phyloP scores from a whole-genome alignment of 2,329 filamentous ascomycete species.

The Paecilomyces dactylethromorphus region DNA sequence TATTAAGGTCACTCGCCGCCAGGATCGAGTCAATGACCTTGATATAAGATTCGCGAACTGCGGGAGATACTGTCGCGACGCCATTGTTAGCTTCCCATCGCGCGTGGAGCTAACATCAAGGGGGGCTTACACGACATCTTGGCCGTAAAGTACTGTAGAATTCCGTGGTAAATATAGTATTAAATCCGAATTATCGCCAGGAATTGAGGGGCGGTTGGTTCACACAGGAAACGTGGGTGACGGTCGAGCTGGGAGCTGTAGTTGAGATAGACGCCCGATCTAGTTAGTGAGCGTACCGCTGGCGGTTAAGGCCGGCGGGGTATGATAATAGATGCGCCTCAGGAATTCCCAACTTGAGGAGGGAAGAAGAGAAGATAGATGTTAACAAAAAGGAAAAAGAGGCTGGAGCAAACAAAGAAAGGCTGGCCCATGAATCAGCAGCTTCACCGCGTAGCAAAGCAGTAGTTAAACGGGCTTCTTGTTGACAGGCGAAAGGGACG shows the following conservation, averaged over 20 bases:
- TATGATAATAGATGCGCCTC: slow-evolving; percentile 10
- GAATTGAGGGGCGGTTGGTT: background rate
- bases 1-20: slow-evolving; percentile 54
- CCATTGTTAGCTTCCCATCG: slow-evolving; percentile 2
- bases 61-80: slow-evolving; percentile 39
- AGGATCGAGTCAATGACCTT: slow-evolving; percentile 59
- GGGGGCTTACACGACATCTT: slow-evolving; percentile 31
- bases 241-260: slow-evolving; percentile 13
- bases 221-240: slow-evolving; percentile 3
- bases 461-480: background rate
- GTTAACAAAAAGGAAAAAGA: slow-evolving; percentile 4
- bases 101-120: background rate
- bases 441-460: background rate
- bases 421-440: background rate
- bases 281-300: slow-evolving; percentile 15
- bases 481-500: background rate
- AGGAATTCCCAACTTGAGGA: slow-evolving; percentile 4
- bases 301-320: slow-evolving; percentile 35
- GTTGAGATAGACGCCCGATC: slow-evolving; percentile 7
- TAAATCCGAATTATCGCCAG: background rate
- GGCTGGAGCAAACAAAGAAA: slow-evolving; percentile 3
- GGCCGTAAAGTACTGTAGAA: slow-evolving; percentile 7
- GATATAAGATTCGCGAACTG: slow-evolving; percentile 45
- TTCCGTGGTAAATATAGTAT: background rate
- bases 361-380: slow-evolving; percentile 3